phyloP scores from a whole-genome alignment of 768 basidiomycete species.

The Trametes cubensis region DNA sequence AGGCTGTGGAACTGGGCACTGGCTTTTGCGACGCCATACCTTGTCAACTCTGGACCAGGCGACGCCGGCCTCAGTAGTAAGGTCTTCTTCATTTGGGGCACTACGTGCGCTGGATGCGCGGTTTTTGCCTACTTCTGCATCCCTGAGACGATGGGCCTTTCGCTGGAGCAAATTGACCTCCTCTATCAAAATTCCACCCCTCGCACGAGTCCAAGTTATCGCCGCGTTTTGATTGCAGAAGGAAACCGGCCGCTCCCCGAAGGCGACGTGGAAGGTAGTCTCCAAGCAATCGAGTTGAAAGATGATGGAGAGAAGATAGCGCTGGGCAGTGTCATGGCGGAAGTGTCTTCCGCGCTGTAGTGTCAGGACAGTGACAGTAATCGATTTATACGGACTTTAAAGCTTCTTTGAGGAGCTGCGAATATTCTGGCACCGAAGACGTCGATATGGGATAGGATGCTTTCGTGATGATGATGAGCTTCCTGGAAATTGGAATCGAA shows the following conservation, averaged over 20 bases:
- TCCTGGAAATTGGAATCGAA: no score
- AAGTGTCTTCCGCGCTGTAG: no score
- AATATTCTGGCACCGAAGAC: no score
- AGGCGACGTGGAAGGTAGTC: neutral
- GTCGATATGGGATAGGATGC: no score
- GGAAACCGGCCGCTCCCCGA: neutral
- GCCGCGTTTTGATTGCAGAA: slow-evolving; percentile 30
- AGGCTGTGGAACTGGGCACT: slow-evolving; percentile 71
- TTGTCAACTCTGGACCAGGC: slow-evolving; percentile 45
- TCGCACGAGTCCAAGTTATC: slow-evolving; percentile 43
- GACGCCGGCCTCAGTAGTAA: slow-evolving; percentile 62
- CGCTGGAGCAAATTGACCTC: slow-evolving; percentile 80
- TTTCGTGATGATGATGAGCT: no score
- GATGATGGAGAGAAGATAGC: neutral
- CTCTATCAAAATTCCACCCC: slow-evolving; percentile 70
- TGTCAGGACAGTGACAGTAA: no score
- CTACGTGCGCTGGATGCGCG: slow-evolving; percentile 65
- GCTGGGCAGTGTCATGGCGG: no score
- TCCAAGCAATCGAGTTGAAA: neutral
- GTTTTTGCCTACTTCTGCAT: slow-evolving; percentile 80
- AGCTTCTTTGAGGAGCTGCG: no score
- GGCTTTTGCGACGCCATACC: slow-evolving; percentile 49
- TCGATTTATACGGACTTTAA: no score
- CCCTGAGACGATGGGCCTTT: slow-evolving; percentile 80
- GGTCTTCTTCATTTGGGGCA: slow-evolving; percentile 86